Evolutionary conservation across 2,329 filamentous ascomycete species (phyloP), one percentile per base, ranked within the genome.

Genomic region (Ophiostoma himal-ulmi): DNA sequence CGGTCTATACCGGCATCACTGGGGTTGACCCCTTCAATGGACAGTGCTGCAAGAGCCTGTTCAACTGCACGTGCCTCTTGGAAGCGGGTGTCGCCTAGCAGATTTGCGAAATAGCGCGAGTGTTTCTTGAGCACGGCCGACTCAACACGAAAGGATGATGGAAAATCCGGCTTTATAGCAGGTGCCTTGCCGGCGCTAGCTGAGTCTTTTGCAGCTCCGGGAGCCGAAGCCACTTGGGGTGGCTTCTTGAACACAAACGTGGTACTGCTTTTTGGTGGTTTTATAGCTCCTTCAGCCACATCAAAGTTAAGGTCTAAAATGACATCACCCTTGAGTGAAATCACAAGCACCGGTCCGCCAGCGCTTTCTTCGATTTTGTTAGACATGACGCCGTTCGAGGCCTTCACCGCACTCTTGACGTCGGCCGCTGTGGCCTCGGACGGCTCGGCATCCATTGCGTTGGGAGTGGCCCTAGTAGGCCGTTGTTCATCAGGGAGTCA

Each of bases 31-130:
- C 84, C 82, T 34, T 79, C 77, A 10, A 83, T 75, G 2, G 80
- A 78, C 20, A 93, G 81, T 3, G 79, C 77, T 5, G 80, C 81
- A 62, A 90, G 83, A 6, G 81, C 80, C 2, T 81, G 80, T 13
- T 82, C 78, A 57, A 93, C 81, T 48, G 82, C 77, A 67, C 82
- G 82, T 8, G 86, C 85, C 79, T 93, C 89, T 69, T 84, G 81
- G 77, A 92, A 91, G 70, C 86, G 81, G 2, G 82, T 82, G 72
- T 89, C 85, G 11, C 86, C 85, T 2, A 93, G 82, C 20, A 93
- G 83, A 70, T 86, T 87, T 70, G 83, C 83, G 77, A 93, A 93
- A 78, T 92, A 93, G 70, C 85, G 85, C 5, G 90, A 93, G 72
- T 86, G 83, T 72, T 82, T 81, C 78, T 83, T 86, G 44, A 93